Evolutionary conservation across 345 rosid genomes (phyloP), one percentile per base, ranked within the genome.

Genomic region (Salix udensis): DNA sequence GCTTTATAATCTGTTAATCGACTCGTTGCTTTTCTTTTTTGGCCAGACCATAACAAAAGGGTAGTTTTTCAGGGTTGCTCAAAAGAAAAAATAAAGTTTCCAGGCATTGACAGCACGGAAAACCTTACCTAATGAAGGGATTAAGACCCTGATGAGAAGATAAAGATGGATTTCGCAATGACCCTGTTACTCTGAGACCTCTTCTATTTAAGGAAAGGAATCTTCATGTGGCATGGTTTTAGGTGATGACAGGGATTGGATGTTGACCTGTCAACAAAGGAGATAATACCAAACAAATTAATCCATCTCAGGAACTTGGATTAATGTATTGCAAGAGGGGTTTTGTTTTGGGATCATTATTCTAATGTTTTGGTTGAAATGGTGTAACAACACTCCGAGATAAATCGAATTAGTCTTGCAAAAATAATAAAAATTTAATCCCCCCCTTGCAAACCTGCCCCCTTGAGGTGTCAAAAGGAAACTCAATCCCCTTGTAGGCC

Each of bases 241-340:
- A 91, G 97, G 99, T 93, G 92, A 89, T 91, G 98, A 91, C 88
- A 91, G 79, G 90, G 90, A 89, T 80, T 76, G 85, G 99, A 93
- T 87, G 98, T 83, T 89, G 97, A 96, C 97, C 92, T 79, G 86
- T 89, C 97, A 96, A 96, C 98, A 84, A 92, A 81, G 80, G 84
- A 81, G 94, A 93, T 91, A 93, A 91, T 85, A 89, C 89, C 91
- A 93, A 91, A 89, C 88, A 84, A 89, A 86, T n/a, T n/a, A n/a
- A n/a, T 85, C 90, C 87, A 85, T 81, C 89, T 85, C 78, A 81
- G 75, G 69, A 65, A 31, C 79, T 79, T 77, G 65, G 73, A 81
- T 78, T 84, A 75, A 74, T 67, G 24, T 74, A 19, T 70, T 24
- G 68, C 86, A 88, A 89, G 86, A 78, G 85, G 64, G 88, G 79